Base-by-base conservation (phyloP, 768 basidiomycete species). In the Suillus americanus region DNA sequence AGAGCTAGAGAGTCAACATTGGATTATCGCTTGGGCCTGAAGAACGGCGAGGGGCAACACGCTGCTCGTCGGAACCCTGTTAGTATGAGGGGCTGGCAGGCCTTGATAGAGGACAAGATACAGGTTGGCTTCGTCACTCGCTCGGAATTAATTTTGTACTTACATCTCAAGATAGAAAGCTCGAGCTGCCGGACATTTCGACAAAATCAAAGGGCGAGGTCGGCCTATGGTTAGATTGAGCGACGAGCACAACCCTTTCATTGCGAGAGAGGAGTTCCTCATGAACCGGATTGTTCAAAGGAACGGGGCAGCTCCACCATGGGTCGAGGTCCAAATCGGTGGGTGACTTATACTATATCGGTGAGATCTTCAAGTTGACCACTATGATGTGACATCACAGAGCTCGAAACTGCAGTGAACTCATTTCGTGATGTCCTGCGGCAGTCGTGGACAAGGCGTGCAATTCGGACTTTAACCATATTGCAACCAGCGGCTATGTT, bases 241-340 rank as follows among this genome's bases (percentile, higher is more conserved):
- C 2, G 83, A 85, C 30, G 84, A 86, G 65, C 72, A 75, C n/a
- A 88, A 88, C 69, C 86, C 85, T 13, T 87, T 85, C 75, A 89
- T 95, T 65, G 84, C 83, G 8, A 81, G 89, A 9, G 90, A 91
- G 68, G 92, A 94, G 71, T 91, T 89, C 69, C 78, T 95, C 56
- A 88, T 95, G 89, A 95, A 94, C 68, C 86, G 93, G 14, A 92
- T 94, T 64, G 84, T 95, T 8, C 88, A 92, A 71, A 81, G 86
- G 59, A 89, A 93, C 67, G 92, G 90, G n/a, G 90, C 89, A 7
- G 85, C 86, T 4, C 94, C 93, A 37, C 89, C 91, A 4, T 95
- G 94, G 93, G 88, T 95, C 1, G 92, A 95, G 76, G 70, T 92
- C 40, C 93, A 94, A 74, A 79, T 81, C 63, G 89, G 89, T 87